Percentiles rank a stretch among this genome's conserved stretches.
phyloP scores from a whole-genome alignment of 2,329 filamentous ascomycete species.

The Fusarium siculi region DNA sequence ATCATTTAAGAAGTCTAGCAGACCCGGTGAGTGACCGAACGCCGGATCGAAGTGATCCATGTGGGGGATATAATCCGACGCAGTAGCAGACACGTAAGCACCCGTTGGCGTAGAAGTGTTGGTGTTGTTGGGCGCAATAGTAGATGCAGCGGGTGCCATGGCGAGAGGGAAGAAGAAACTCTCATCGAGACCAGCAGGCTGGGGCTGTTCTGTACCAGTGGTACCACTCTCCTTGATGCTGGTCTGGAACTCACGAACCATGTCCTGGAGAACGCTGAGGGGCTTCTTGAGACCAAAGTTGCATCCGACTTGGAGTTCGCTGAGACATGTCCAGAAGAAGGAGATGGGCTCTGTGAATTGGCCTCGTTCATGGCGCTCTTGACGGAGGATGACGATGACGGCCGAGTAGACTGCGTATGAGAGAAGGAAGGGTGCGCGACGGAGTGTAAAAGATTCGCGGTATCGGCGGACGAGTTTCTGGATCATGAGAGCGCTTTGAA shows the following conservation, averaged over 20 bases:
- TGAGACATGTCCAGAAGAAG: conserved; percentile 52
- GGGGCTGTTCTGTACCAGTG: conserved; percentile 31
- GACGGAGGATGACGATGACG: conserved; percentile 47
- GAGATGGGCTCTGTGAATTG: conserved; percentile 48
- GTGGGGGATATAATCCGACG: conserved; percentile 35
- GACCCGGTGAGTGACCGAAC: conserved; percentile 42
- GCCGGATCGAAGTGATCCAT: conserved; percentile 42
- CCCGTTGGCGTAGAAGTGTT: conserved; percentile 22
- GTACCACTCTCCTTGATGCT: conserved; percentile 44
- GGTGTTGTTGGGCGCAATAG: conserved; percentile 14
- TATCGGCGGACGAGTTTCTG: conserved; percentile 52
- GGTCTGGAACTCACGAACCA: conserved; percentile 47
- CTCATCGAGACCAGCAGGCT: conserved; percentile 44
- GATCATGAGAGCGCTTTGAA: conserved; percentile 50
- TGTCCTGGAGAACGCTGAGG: conserved; percentile 47
- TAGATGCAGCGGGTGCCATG: conserved; percentile 33
- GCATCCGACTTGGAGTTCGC: conserved; percentile 49
- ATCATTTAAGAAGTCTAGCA: conserved; percentile 45
- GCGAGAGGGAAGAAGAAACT: conserved; percentile 47
- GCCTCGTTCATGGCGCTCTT: conserved; percentile 45
- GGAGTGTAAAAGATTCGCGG: conserved; percentile 52
- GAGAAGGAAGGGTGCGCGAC: conserved; percentile 54
- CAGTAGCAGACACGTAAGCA: conserved; percentile 32
- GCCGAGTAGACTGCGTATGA: conserved; percentile 55
- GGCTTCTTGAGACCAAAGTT: conserved; percentile 52